Evolutionary conservation across 2,329 filamentous ascomycete genomes (phyloP).

Genomic region (Penicillium verrucosum): DNA sequence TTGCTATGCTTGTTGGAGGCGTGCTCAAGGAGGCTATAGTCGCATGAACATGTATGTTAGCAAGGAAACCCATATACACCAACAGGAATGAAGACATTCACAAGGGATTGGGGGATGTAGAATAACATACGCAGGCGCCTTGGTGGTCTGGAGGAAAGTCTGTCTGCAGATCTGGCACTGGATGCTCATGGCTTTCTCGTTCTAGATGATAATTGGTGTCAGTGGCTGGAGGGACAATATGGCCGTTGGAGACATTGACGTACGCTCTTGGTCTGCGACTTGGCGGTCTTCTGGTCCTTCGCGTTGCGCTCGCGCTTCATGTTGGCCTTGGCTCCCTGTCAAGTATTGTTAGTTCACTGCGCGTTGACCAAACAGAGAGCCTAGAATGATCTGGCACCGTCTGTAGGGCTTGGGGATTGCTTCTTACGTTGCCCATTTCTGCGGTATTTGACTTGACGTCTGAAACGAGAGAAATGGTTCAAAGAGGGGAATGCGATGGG

Average conservation of each 20-base stretch:
- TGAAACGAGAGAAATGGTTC: constrained; percentile 31
- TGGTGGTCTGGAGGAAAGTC: constrained; percentile 75
- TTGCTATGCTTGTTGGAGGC: constrained; percentile 75
- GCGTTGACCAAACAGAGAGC: neutral
- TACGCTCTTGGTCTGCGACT: constrained; percentile 68
- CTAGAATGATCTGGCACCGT: neutral
- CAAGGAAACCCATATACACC: neutral
- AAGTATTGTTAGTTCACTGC: constrained; percentile 12
- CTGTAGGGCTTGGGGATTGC: neutral
- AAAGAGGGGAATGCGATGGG: constrained; percentile 22
- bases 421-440: constrained; percentile 29
- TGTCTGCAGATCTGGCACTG: constrained; percentile 74
- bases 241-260: constrained; percentile 31
- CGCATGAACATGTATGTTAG: constrained; percentile 7
- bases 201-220: constrained; percentile 47
- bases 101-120: neutral
- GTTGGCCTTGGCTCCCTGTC: constrained; percentile 60
- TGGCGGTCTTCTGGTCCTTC: constrained; percentile 57
- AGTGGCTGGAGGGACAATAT: neutral
- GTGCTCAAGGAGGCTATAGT: constrained; percentile 59
- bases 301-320: constrained; percentile 71
- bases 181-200: constrained; percentile 70
- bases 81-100: neutral
- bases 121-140: constrained; percentile 55
- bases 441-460: constrained; percentile 28